Base-by-base conservation (phyloP, 768 basidiomycete genomes). In the Pulveroboletus ravenelii region DNA sequence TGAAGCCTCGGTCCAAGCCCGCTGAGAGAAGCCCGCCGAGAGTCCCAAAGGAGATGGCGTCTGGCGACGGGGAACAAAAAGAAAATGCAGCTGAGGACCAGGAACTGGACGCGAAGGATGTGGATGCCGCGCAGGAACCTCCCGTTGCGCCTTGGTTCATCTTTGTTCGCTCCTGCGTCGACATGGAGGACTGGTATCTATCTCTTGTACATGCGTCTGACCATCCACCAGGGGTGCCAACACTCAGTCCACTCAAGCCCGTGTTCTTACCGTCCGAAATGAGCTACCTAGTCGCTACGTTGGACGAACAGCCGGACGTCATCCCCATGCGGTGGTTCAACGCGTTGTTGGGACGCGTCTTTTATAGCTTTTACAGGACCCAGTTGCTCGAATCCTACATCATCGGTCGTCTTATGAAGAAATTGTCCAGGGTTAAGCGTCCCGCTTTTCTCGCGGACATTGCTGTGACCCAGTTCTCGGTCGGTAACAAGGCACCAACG, bases 291-390 rank as follows among this genome's bases (percentile, higher is more conserved):
- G 85, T 97, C 51, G 72, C 83, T 14, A 89, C 85, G 6, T 75
- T 99, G 53, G 96, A 98, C 70, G 82, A 87, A 58, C 90, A 93
- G 63, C 89, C 96, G 3, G 95, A 99, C 65, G 87, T 93, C 54
- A 93, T 97, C 51, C 94, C 93, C 3, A 92, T 93, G 81, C 86
- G 95, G 5, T 99, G 96, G 96, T 73, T 97, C 42, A 99, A 99
- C 62, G 96, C 93, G 0, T 72, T 98, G 48, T 71, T 98, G 53
- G 96, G 94, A 3, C 85, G 96, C 17, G 63, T 97, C 12, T 97
- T 97, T 74, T 90, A 95, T 72, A 87, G 87, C 57, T 83, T 89
- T 63, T 95, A 96, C 71, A 82, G 82, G 48, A 99, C 94, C 1
- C 78, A 85, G 45, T 72, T 71, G 27, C 74, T 97, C 48, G 95